A percentile compares a stretch with the other conserved stretches of the same genome.
Evolutionary conservation across 495 filamentous ascomycete species (phyloP).

Genomic region (Mytilinidion resinicola): DNA sequence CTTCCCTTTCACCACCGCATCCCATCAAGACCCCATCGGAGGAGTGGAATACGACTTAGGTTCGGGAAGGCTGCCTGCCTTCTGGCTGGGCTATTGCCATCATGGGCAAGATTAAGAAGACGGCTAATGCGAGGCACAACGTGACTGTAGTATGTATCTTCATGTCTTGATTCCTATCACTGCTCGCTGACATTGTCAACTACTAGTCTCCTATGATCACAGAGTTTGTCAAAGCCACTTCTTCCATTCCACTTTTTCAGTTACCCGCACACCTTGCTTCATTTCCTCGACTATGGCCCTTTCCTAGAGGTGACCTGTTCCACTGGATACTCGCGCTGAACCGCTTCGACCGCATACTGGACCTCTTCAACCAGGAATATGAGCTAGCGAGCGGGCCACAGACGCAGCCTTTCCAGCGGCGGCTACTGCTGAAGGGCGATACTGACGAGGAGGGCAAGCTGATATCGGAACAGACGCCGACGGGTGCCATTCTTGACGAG

Average conservation of each 20-base stretch:
- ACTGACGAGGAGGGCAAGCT: conserved; percentile 36
- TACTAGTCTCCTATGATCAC: conserved; percentile 76
- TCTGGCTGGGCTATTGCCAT: conserved; percentile 16
- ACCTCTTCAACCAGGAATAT: conserved; percentile 75
- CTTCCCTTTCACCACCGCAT: not conserved
- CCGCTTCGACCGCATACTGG: conserved; percentile 84
- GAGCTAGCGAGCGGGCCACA: conserved; percentile 76
- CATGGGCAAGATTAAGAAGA: conserved; percentile 98
- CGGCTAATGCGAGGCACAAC: conserved; percentile 83
- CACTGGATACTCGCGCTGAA: conserved; percentile 97
- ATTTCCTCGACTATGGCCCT: conserved; percentile 87
- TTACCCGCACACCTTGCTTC: conserved; percentile 68
- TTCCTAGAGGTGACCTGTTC: conserved; percentile 94
- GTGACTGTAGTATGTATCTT: conserved; percentile 73
- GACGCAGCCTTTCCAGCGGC: conserved; percentile 60
- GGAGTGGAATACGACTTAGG: not conserved
- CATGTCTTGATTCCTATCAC: not conserved
- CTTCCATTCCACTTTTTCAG: conserved; percentile 62
- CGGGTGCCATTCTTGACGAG: conserved; percentile 44
- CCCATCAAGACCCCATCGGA: too few relatives aligned
- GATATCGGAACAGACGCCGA: conserved; percentile 28
- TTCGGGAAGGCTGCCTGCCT: conserved; percentile 19
- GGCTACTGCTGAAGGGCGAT: conserved; percentile 54
- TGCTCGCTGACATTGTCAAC: not conserved
- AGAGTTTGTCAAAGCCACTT: conserved; percentile 64